Evolutionary conservation across 2,329 filamentous ascomycete species (phyloP).

Genomic region (Diaporthe sp.): DNA sequence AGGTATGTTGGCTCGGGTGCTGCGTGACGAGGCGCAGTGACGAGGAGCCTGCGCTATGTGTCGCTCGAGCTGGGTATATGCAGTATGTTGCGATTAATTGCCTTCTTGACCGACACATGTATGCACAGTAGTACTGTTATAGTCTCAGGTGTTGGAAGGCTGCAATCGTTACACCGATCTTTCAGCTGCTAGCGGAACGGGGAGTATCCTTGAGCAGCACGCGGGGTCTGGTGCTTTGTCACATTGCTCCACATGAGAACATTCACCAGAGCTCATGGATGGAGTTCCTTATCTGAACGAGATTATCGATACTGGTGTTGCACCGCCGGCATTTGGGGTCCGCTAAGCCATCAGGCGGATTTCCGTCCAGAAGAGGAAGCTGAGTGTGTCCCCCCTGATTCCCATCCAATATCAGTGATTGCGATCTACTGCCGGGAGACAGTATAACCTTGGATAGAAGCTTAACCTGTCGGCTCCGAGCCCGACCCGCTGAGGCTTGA

Average conservation of each 20-base stretch:
- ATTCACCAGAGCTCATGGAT: too few relatives aligned
- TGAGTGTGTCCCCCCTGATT: not conserved
- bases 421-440: constrained; percentile 2
- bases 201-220: not conserved
- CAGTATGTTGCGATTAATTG: not conserved
- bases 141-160: not conserved
- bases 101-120: not conserved
- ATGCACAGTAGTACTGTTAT: not conserved
- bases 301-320: not conserved
- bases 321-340: constrained; percentile 9
- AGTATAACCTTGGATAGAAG: constrained; percentile 24
- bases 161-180: not conserved
- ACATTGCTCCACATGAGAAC: not conserved
- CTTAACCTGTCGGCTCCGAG: constrained; percentile 20
- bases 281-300: not conserved
- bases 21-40: not conserved
- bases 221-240: not conserved
- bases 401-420: constrained; percentile 20
- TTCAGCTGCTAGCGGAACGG: not conserved
- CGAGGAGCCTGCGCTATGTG: not conserved
- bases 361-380: constrained; percentile 12
- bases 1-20: not conserved
- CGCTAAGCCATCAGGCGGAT: constrained; percentile 5
- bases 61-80: not conserved
- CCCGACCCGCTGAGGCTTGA: constrained; percentile 13